These are phyloP conservation scores for Diaporthe capsici DNA, from an alignment of 2,329 filamentous ascomycete species.

Conservation along the genomic window DNA sequence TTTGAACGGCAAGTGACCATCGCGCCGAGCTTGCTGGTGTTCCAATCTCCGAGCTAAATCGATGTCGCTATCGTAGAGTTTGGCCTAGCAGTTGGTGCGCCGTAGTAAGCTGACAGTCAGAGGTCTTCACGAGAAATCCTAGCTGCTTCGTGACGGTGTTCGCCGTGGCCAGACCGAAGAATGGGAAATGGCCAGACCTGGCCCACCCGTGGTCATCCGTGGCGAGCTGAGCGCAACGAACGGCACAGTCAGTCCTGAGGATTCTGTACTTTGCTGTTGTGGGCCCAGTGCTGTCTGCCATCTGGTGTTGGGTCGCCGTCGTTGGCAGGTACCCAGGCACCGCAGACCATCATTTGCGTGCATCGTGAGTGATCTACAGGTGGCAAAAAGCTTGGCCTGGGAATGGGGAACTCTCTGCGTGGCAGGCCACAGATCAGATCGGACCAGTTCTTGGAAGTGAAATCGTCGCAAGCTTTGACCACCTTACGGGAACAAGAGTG, in stretches of 20 bases:
- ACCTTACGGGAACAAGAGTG: conserved; percentile 17
- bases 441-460: conserved; percentile 30
- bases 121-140: conserved; percentile 7
- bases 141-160: conserved; percentile 12
- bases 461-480: conserved; percentile 29
- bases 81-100: conserved; percentile 27
- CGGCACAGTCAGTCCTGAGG: neutral
- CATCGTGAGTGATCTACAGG: conserved; percentile 18
- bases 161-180: neutral
- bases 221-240: neutral
- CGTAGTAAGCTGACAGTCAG: conserved; percentile 18
- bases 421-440: conserved; percentile 21
- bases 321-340: neutral
- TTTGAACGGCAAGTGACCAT: conserved; percentile 8
- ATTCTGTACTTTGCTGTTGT: neutral
- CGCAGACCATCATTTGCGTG: conserved; percentile 7
- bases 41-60: conserved; percentile 30
- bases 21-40: conserved; percentile 28
- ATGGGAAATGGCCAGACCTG: neutral
- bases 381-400: conserved; percentile 30
- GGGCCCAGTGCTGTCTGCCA: neutral
- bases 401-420: conserved; percentile 4
- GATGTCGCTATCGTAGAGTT: conserved; percentile 26
- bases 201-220: neutral
- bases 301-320: conserved; percentile 3